A percentile compares a stretch with the other conserved stretches of the same genome.
Evolutionary conservation across 192 early-diverging fungal species (phyloP).

Genomic region (Coemansia asiatica): DNA sequence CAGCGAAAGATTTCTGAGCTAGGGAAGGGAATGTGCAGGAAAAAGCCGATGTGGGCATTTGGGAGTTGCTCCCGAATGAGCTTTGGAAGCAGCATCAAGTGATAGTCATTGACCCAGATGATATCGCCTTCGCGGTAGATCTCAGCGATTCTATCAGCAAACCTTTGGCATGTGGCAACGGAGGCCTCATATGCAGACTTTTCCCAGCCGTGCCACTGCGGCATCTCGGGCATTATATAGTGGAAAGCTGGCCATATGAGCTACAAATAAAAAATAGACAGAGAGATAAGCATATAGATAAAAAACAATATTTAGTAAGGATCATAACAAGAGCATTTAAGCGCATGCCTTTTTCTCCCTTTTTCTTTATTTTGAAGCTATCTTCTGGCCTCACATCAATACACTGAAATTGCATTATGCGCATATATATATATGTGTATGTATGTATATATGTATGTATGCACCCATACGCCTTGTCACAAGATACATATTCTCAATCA

Average conservation of each 20-base stretch:
- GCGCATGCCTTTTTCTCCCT: background rate
- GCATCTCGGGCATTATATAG: slow-evolving; percentile 88
- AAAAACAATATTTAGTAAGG: background rate
- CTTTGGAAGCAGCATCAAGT: slow-evolving; percentile 88
- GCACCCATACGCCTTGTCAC: slow-evolving; percentile 10
- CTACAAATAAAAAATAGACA: slow-evolving; percentile 42
- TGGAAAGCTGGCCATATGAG: slow-evolving; percentile 97
- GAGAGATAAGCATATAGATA: background rate
- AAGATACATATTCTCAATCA: slow-evolving; percentile 1
- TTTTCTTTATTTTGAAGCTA: no score
- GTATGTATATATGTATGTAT: background rate
- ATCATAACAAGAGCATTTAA: background rate
- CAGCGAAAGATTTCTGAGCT: slow-evolving; percentile 94
- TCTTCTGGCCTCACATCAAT: background rate
- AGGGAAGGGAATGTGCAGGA: slow-evolving; percentile 96
- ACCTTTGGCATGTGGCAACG: slow-evolving; percentile 77
- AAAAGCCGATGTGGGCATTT: slow-evolving; percentile 89
- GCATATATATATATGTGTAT: slow-evolving; percentile 1
- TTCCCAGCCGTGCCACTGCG: slow-evolving; percentile 76
- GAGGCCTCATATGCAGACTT: slow-evolving; percentile 82
- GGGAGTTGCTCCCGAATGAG: slow-evolving; percentile 85
- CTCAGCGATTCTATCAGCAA: slow-evolving; percentile 78
- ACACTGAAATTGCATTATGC: background rate
- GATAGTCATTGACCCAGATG: slow-evolving; percentile 98
- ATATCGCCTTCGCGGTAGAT: slow-evolving; percentile 82